Percentiles rank a stretch among this genome's conserved stretches.
These are phyloP conservation scores for Talaromyces sp. DNA, from an alignment of 2,329 filamentous ascomycete genomes.

Conservation along the genomic window DNA sequence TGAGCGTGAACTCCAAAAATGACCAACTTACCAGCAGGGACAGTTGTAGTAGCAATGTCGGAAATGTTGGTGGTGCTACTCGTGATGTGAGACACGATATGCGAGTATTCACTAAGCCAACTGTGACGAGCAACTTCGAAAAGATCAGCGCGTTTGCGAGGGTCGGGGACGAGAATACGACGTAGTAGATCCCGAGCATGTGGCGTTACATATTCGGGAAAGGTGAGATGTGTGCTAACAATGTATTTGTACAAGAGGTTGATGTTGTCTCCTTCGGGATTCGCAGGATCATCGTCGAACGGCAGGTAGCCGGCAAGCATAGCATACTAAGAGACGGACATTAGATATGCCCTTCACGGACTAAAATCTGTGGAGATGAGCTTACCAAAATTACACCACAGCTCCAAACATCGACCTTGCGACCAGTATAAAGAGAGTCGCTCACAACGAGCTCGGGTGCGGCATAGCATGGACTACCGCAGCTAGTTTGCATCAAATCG, in stretches of 20 bases:
- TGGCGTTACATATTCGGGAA: conserved; percentile 97
- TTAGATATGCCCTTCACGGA: background rate
- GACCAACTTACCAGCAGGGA: conserved; percentile 50
- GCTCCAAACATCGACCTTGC: conserved; percentile 99
- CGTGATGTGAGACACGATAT: conserved; percentile 93
- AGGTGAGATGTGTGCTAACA: conserved; percentile 91
- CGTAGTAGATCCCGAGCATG: conserved; percentile 89
- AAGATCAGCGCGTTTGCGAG: conserved; percentile 86
- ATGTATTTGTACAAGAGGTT: conserved; percentile 99
- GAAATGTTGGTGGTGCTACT: conserved; percentile 84
- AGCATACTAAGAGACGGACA: conserved; percentile 67
- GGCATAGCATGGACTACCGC: conserved; percentile 95
- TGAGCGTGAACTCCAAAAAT: background rate
- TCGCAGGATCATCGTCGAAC: conserved; percentile 96
- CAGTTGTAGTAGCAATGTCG: conserved; percentile 77
- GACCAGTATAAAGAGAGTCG: conserved; percentile 92
- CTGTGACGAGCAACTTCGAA: conserved; percentile 98
- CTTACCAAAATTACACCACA: conserved; percentile 91
- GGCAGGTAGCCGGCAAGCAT: conserved; percentile 97
- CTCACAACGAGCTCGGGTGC: conserved; percentile 95
- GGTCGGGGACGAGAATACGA: conserved; percentile 90
- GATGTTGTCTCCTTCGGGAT: conserved; percentile 98
- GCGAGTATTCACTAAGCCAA: conserved; percentile 96
- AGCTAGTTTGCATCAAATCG: conserved; percentile 98
- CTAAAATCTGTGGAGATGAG: no score